Base-by-base conservation (phyloP, 202 grass and related monocot genomes). In the Schoenoplectus tabernaemontani region DNA sequence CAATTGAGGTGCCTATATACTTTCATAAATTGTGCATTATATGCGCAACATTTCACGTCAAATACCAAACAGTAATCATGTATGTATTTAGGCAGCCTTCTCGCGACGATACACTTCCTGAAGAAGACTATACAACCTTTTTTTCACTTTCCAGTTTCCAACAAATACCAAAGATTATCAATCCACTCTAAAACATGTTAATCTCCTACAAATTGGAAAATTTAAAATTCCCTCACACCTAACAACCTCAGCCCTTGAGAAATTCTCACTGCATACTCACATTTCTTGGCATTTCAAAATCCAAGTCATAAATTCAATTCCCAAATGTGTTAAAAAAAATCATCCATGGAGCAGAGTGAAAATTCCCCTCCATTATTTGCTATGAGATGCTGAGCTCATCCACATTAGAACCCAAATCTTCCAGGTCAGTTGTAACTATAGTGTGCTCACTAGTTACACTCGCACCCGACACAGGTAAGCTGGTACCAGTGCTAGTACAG, bases 381-480 rank as follows among this genome's bases (percentile, higher is more conserved):
- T 93, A 93, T 68, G 88, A 89, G 61, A 97, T 89, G 74, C 85
- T 86, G 54, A 97, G 90, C 36, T 86, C 86, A 34, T 89, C 93
- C 83, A 86, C 51, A 38, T 88, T 85, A 28, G 48, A 46, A 19
- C 48, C 86, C 57, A 89, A 51, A 17, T 53, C 81, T 53, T 86
- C 84, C 9, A 83, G 66, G 4, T 87, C 78, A 13, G 86, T 91
- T 9, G 51, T 58, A 12, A 4, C 20, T 39, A 53, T 20, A 28
- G 4, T 11, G 4, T 39, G 24, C 66, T 70, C 38, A 7, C 39
- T 70, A 28, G 66, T 20, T 19, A 44, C 66, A 70, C 44, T 73
- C 24, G 69, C 59, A 41, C 24, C 57, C 53, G 28, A 65, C 51
- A 77, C 86, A 2, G 80, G 24, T 85, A 39, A 57, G 57, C 74